phyloP scores from a whole-genome alignment of 192 early-diverging fungal genomes.

The Linnemannia hyalina region DNA sequence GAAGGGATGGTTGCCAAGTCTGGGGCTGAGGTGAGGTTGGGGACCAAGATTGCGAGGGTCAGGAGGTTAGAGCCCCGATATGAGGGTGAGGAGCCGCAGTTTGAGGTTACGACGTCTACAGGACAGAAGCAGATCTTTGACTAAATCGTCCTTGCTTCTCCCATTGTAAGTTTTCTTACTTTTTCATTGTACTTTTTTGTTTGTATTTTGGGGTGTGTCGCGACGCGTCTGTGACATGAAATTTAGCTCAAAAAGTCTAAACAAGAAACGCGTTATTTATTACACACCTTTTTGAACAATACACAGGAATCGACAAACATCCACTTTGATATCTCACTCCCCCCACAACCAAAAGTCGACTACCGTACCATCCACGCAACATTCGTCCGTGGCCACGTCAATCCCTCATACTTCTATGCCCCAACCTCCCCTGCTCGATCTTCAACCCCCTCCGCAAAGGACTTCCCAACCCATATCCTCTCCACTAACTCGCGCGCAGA shows the following conservation, averaged over 20 bases:
- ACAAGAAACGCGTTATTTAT: neutral
- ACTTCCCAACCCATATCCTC: slow-evolving; percentile 63
- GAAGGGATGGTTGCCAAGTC: slow-evolving; percentile 64
- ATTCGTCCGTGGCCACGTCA: slow-evolving; percentile 65
- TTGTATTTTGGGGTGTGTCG: neutral
- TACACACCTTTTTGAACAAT: neutral
- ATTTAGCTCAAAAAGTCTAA: neutral
- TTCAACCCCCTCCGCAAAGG: neutral
- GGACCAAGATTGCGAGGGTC: slow-evolving; percentile 60
- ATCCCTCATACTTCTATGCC: slow-evolving; percentile 63
- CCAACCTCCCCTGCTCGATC: neutral
- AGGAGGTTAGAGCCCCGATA: slow-evolving; percentile 22
- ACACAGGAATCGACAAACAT: slow-evolving; percentile 50
- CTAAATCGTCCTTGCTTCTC: slow-evolving; percentile 71
- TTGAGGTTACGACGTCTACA: slow-evolving; percentile 46
- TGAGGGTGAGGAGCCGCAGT: slow-evolving; percentile 21
- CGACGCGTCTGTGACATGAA: neutral
- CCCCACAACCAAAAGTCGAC: slow-evolving; percentile 44
- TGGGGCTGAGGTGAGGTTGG: slow-evolving; percentile 59
- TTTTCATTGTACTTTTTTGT: neutral
- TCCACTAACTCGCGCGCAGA: slow-evolving; percentile 61
- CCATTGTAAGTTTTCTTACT: slow-evolving; percentile 58
- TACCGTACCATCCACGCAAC: slow-evolving; percentile 72
- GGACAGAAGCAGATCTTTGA: slow-evolving; percentile 65
- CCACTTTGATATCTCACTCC: slow-evolving; percentile 54